phyloP scores from a whole-genome alignment of 495 filamentous ascomycete species.

The Podospora australis region DNA sequence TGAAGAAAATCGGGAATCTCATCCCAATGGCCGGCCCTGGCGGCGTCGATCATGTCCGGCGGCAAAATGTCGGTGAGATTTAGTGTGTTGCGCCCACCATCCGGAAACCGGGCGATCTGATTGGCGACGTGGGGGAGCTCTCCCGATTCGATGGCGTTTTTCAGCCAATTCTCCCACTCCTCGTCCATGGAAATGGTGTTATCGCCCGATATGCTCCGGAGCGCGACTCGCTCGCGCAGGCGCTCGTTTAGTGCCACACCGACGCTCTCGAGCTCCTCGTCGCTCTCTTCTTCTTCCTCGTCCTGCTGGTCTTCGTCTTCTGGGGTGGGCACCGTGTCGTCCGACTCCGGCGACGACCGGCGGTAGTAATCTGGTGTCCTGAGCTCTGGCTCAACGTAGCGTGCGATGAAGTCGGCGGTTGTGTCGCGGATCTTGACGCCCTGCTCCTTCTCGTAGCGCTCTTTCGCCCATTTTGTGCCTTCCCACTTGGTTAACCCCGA shows the following conservation, averaged over 20 bases:
- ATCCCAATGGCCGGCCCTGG: slow-evolving; percentile 45
- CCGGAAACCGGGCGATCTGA: slow-evolving; percentile 29
- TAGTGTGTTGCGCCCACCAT: slow-evolving; percentile 21
- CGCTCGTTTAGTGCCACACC: slow-evolving; percentile 66
- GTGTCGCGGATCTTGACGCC: slow-evolving; percentile 69
- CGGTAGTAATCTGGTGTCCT: slow-evolving; percentile 31
- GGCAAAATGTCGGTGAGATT: slow-evolving; percentile 35
- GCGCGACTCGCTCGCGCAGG: slow-evolving; percentile 61
- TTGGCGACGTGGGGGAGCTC: slow-evolving; percentile 39
- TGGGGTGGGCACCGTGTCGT: slow-evolving; percentile 16
- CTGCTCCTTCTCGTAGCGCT: slow-evolving; percentile 76
- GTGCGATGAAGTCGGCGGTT: slow-evolving; percentile 59
- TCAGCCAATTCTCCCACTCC: slow-evolving; percentile 82
- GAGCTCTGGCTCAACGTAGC: slow-evolving; percentile 45
- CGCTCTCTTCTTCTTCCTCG: slow-evolving; percentile 55
- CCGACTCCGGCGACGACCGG: slow-evolving; percentile 6
- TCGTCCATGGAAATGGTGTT: slow-evolving; percentile 60
- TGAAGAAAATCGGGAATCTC: slow-evolving; percentile 45
- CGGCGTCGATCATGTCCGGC: slow-evolving; percentile 37
- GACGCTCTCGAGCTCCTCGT: slow-evolving; percentile 63
- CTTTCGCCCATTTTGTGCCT: slow-evolving; percentile 83
- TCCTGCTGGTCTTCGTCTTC: slow-evolving; percentile 52
- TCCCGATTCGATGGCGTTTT: slow-evolving; percentile 64
- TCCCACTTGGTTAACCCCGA: slow-evolving; percentile 80
- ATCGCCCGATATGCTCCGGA: slow-evolving; percentile 54